Evolutionary conservation across 345 rosid species (phyloP).

Genomic region (Citrus sp.): DNA sequence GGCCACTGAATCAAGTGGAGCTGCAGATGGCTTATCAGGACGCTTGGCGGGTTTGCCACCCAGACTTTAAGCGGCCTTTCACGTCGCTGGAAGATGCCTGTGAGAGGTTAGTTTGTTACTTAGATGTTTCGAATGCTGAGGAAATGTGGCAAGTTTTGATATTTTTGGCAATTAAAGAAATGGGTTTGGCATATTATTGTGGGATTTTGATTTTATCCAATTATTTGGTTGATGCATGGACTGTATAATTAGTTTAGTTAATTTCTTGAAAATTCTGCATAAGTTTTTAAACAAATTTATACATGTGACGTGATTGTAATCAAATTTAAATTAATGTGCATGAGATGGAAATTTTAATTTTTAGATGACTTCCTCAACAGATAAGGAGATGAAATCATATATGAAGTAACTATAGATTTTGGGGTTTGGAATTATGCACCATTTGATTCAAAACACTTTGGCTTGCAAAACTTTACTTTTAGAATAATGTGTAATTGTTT

Average conservation of each 20-base stretch:
- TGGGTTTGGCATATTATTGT: background rate
- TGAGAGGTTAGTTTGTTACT: conserved; percentile 56
- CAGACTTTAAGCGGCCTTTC: conserved; percentile 83
- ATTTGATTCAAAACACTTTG: background rate
- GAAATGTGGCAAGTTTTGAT: background rate
- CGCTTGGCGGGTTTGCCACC: conserved; percentile 92
- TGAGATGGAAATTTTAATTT: background rate
- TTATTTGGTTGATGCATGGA: background rate
- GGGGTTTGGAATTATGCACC: background rate
- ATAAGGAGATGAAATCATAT: background rate
- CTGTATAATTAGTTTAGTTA: background rate
- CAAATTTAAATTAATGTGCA: conserved; percentile 6
- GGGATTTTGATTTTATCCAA: background rate
- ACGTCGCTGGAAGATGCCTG: conserved; percentile 88
- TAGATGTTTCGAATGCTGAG: background rate
- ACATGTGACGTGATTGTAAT: background rate
- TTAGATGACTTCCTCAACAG: background rate
- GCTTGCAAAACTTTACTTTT: background rate
- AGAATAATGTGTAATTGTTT: background rate
- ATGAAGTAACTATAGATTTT: background rate
- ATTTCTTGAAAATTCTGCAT: background rate
- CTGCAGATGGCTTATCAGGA: conserved; percentile 92
- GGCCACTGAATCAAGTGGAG: conserved; percentile 71
- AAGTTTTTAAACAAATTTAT: background rate
- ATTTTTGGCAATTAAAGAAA: background rate